phyloP scores from a whole-genome alignment of 495 filamentous ascomycete genomes.

The Daldinia grandis region DNA sequence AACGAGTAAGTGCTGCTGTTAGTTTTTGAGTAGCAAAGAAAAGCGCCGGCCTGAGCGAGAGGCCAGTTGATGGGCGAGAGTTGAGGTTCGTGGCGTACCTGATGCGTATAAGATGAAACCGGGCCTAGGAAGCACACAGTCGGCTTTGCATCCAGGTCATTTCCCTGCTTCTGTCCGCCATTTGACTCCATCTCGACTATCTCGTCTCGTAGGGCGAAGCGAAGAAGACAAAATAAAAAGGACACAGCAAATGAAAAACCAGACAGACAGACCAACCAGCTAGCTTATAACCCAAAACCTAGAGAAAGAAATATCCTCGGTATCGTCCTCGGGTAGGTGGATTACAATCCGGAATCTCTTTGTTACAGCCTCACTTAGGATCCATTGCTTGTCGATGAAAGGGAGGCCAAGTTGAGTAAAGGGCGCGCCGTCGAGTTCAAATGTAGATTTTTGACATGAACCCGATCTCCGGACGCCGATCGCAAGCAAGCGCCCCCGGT shows the following conservation, averaged over 20 bases:
- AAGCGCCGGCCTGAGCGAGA: background rate
- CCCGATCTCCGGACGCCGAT: constrained; percentile 15
- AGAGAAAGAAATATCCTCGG: constrained; percentile 5
- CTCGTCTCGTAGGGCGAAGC: background rate
- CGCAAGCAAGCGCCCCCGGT: background rate
- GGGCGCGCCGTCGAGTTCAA: constrained; percentile 7
- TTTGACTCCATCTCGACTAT: constrained; percentile 29
- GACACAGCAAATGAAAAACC: constrained; percentile 1
- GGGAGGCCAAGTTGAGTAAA: background rate
- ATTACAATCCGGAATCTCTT: background rate
- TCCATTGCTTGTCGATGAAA: constrained; percentile 1
- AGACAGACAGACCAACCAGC: background rate
- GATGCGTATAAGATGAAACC: constrained; percentile 85
- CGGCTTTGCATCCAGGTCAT: constrained; percentile 33
- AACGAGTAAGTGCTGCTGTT: background rate
- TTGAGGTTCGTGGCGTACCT: constrained; percentile 62
- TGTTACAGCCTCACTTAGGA: constrained; percentile 1
- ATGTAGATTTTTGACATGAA: constrained; percentile 13
- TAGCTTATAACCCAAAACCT: background rate
- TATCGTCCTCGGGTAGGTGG: background rate
- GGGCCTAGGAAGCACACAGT: constrained; percentile 86
- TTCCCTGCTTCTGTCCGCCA: background rate
- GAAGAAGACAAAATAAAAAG: background rate
- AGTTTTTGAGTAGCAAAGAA: constrained; percentile 6
- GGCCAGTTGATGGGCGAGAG: background rate